These are phyloP conservation scores for Ganoderma multipileum DNA, from an alignment of 1,284 basidiomycete genomes.

Conservation along the genomic window DNA sequence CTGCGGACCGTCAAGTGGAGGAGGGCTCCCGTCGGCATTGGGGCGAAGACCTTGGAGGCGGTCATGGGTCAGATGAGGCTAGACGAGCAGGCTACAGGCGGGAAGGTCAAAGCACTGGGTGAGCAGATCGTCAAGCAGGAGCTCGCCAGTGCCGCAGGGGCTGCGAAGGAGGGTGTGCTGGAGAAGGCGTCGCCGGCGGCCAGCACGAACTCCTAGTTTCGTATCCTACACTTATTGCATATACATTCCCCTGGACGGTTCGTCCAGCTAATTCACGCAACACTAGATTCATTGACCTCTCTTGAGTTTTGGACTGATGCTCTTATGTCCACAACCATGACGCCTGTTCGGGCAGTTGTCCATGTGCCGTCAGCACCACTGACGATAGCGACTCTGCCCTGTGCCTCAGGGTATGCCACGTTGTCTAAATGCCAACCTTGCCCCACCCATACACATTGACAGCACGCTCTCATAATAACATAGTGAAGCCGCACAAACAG, in stretches of 20 bases:
- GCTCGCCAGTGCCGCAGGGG: constrained; percentile 38
- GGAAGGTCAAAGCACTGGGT: constrained; percentile 46
- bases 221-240: not conserved
- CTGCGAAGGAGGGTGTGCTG: constrained; percentile 23
- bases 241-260: not conserved
- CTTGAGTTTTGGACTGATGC: not conserved
- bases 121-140: constrained; percentile 56
- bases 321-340: not conserved
- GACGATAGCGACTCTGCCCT: no score
- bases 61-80: constrained; percentile 40
- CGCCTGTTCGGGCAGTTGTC: not conserved
- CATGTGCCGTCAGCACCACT: not conserved
- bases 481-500: not conserved
- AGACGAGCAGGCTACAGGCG: constrained; percentile 30
- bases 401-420: not conserved
- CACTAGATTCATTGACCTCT: not conserved
- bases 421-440: not conserved
- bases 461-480: not conserved
- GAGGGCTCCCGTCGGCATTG: constrained; percentile 71
- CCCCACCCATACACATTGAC: not conserved
- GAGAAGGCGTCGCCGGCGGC: constrained; percentile 1
- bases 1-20: constrained; percentile 86
- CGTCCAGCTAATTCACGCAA: not conserved
- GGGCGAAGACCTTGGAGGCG: constrained; percentile 51
- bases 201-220: not conserved